phyloP scores from a whole-genome alignment of 2,329 filamentous ascomycete species.

The Chaetothyriales sp. region DNA sequence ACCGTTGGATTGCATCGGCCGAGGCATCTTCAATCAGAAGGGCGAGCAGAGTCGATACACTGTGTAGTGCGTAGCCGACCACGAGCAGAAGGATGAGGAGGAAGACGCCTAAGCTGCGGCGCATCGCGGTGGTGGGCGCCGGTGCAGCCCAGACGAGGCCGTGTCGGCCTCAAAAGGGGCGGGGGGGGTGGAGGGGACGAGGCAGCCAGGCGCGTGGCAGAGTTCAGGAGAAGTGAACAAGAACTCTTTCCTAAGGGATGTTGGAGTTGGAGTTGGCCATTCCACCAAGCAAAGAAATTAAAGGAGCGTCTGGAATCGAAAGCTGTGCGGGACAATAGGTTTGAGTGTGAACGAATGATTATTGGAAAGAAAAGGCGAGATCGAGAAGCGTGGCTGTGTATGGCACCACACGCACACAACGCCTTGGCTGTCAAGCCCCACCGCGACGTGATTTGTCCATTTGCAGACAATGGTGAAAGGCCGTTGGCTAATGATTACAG shows the following conservation, averaged over 20 bases:
- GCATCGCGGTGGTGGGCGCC: slow-evolving; percentile 32
- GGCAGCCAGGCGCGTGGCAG: background rate
- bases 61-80: slow-evolving; percentile 48
- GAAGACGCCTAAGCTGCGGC: slow-evolving; percentile 46
- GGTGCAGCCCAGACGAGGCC: background rate
- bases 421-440: background rate
- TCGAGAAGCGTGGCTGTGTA: background rate
- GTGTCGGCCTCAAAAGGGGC: background rate
- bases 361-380: background rate
- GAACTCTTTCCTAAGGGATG: background rate
- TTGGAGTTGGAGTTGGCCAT: background rate
- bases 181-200: too few species aligned
- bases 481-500: background rate
- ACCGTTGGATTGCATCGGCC: slow-evolving; percentile 49
- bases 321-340: background rate
- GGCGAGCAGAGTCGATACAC: slow-evolving; percentile 55
- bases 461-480: background rate
- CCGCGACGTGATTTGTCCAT: background rate
- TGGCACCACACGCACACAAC: background rate
- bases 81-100: slow-evolving; percentile 49
- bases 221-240: background rate
- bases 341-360: background rate
- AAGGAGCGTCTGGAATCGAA: background rate
- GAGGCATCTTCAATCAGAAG: slow-evolving; percentile 54
- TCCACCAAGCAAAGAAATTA: background rate